Evolutionary conservation across 177 flowering plant species (phyloP).

Genomic region (Vitis hybrid): DNA sequence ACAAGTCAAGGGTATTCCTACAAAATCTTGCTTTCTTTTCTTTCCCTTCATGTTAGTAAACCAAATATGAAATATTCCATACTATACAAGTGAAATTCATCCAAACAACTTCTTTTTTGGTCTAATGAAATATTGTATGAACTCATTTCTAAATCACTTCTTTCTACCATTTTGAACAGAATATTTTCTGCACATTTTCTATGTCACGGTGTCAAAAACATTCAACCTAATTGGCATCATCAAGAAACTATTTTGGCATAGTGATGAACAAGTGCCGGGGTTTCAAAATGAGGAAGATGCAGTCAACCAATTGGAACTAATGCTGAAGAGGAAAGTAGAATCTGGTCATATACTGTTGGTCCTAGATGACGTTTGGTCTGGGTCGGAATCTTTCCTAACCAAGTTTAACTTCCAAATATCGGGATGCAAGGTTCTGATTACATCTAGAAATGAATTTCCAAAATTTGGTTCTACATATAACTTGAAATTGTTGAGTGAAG

Average conservation of each 20-base stretch:
- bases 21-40: too few relatives aligned
- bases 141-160: too few relatives aligned
- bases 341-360: conserved; percentile 16
- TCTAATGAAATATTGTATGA: too few relatives aligned
- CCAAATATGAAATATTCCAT: too few relatives aligned
- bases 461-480: conserved; percentile 17
- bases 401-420: conserved; percentile 7
- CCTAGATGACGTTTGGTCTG: conserved; percentile 35
- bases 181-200: conserved; percentile 21
- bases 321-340: conserved; percentile 3
- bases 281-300: not conserved
- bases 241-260: conserved; percentile 11
- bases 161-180: too few relatives aligned
- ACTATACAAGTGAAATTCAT: too few relatives aligned
- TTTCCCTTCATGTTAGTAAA: too few relatives aligned
- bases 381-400: conserved; percentile 13
- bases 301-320: conserved; percentile 10
- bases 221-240: conserved; percentile 16
- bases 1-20: too few relatives aligned
- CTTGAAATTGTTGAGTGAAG: conserved; percentile 18
- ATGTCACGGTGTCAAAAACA: conserved; percentile 21
- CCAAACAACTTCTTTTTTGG: too few relatives aligned
- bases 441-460: conserved; percentile 25
- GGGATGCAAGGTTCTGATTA: conserved; percentile 27
- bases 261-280: conserved; percentile 6